Evolutionary conservation across 2,329 filamentous ascomycete genomes (phyloP), one percentile per base, ranked within the genome.

Genomic region (Diplocarpon rosae): DNA sequence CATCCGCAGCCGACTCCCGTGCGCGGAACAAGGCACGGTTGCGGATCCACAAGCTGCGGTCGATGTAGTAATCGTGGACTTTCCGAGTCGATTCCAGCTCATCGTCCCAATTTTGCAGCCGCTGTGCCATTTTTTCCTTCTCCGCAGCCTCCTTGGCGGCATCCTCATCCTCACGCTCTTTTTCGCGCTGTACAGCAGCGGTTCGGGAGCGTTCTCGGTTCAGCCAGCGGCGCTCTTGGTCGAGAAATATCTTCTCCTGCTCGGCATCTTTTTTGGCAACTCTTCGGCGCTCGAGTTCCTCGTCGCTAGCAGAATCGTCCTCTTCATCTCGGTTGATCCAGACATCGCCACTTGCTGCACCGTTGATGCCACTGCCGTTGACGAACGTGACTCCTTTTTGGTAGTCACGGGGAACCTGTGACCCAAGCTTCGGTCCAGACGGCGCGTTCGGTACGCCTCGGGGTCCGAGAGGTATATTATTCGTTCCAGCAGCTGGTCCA

Each of bases 201-300:
- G 85, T 83, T 33, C 87, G 77, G 48, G 84, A 84, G 43, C 83
- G 78, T 63, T 98, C 92, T 36, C 89, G 79, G 61, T 93, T 94
- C 20, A 87, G 71, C 90, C 90, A 96, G 50, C 87, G 82, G 27
- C 87, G 79, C 62, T 95, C 87, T 35, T 89, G 83, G 55, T 95
- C 89, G 0, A 84, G 70, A 60, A 86, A 95, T 37, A 78, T 69
- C 59, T 89, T 87, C 38, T 95, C 85, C 0, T 79, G 73, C 16
- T 95, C 88, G 0, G 80, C 71, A 30, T 83, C 73, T 53, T 80
- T 78, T 63, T 86, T 89, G 17, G 76, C 75, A 51, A 78, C 66
- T 14, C 83, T 77, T 37, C 88, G 75, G 24, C 73, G 72, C 62
- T 94, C 81, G 0, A 96, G 70, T 62, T 96, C 90, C 11, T 83